phyloP scores from a whole-genome alignment of 768 basidiomycete species.

The Tubosaeta sp. region DNA sequence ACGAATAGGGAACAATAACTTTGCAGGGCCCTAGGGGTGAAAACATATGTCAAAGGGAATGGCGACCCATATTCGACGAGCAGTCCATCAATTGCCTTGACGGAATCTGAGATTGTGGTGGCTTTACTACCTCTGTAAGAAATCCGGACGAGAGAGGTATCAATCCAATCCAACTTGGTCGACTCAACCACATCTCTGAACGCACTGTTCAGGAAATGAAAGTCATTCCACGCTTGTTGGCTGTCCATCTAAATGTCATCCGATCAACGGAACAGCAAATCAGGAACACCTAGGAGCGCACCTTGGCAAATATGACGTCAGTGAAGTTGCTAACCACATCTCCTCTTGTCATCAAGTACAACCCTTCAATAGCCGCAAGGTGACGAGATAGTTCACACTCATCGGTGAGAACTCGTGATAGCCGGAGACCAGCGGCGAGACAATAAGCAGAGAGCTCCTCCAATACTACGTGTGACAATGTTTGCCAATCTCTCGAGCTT shows the following conservation, averaged over 20 bases:
- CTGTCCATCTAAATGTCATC: slow-evolving; percentile 57
- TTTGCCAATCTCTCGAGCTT: slow-evolving; percentile 53
- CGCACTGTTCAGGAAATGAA: slow-evolving; percentile 78
- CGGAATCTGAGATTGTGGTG: slow-evolving; percentile 45
- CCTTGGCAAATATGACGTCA: slow-evolving; percentile 72
- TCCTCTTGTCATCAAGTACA: slow-evolving; percentile 75
- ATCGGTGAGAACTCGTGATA: slow-evolving; percentile 57
- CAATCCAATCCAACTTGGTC: slow-evolving; percentile 52
- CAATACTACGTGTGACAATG: slow-evolving; percentile 56
- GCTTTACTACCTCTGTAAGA: slow-evolving; percentile 56
- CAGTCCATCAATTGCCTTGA: slow-evolving; percentile 63
- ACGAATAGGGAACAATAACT: slow-evolving; percentile 65
- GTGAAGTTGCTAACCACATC: slow-evolving; percentile 73
- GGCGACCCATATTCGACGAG: slow-evolving; percentile 76
- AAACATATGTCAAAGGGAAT: slow-evolving; percentile 78
- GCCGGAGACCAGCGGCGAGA: slow-evolving; percentile 42
- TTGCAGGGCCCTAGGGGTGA: slow-evolving; percentile 52
- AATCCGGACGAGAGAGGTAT: slow-evolving; percentile 65
- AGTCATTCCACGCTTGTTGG: slow-evolving; percentile 71
- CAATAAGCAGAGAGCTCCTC: slow-evolving; percentile 61
- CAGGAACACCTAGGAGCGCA: slow-evolving; percentile 22
- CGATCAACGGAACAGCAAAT: not conserved
- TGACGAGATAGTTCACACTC: slow-evolving; percentile 67
- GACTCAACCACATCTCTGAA: slow-evolving; percentile 65
- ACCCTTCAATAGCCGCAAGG: slow-evolving; percentile 57